phyloP scores from a whole-genome alignment of 2,329 filamentous ascomycete genomes.

The Trichoderma breve region DNA sequence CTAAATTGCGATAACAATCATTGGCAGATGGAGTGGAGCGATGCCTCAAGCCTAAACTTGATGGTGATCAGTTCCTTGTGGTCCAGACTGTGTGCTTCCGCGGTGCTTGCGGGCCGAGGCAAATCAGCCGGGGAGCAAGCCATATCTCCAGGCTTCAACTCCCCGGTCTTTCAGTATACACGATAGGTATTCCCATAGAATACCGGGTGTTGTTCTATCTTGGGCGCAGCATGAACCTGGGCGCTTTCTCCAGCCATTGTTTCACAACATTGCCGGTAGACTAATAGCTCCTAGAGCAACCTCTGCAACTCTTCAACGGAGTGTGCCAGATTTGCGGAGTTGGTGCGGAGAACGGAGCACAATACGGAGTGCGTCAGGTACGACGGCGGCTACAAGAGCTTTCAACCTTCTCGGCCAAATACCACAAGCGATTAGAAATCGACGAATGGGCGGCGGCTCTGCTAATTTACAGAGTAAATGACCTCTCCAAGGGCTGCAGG shows the following conservation, averaged over 20 bases:
- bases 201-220: neutral
- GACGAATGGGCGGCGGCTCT: constrained; percentile 1
- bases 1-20: neutral
- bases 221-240: neutral
- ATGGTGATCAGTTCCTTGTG: neutral
- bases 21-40: constrained; percentile 7
- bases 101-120: neutral
- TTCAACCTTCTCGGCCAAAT: constrained; percentile 8
- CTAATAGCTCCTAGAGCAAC: neutral
- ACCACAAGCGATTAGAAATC: neutral
- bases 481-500: neutral
- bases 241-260: neutral
- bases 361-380: constrained; percentile 11
- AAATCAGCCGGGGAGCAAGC: neutral
- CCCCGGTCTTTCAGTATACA: neutral
- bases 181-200: neutral
- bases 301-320: neutral
- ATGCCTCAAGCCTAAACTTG: neutral
- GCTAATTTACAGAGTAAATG: constrained; percentile 6
- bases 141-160: neutral
- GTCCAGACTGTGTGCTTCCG: neutral
- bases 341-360: constrained; percentile 13
- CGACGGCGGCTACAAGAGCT: neutral
- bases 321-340: constrained; percentile 12
- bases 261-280: neutral